These are phyloP conservation scores for Aphanomyces cochlioides DNA, from an alignment of 352 stramenopile genomes.

Conservation along the genomic window DNA sequence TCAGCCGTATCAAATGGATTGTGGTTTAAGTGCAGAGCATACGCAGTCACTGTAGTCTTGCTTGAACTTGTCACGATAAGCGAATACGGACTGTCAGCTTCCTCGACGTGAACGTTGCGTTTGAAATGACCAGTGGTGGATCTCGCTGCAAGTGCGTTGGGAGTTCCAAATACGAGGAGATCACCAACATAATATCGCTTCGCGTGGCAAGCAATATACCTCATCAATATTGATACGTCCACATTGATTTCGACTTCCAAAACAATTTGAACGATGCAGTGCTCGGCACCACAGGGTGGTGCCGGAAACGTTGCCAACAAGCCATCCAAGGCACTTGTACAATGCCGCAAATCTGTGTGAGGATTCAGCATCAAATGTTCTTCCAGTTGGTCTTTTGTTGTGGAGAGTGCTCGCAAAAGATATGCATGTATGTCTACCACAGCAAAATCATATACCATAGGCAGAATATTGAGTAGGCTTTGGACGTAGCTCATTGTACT, in stretches of 20 bases:
- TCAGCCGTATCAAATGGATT: slow-evolving; percentile 13
- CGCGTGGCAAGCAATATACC: slow-evolving; percentile 81
- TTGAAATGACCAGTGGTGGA: slow-evolving; percentile 76
- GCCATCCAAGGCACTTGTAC: neutral
- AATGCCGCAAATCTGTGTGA: neutral
- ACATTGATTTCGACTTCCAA: slow-evolving; percentile 66
- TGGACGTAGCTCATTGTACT: neutral
- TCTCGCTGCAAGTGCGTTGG: slow-evolving; percentile 75
- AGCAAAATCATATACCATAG: slow-evolving; percentile 24
- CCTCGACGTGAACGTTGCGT: slow-evolving; percentile 34
- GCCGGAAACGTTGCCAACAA: slow-evolving; percentile 10
- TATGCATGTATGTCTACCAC: slow-evolving; percentile 18
- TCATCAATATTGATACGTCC: slow-evolving; percentile 70
- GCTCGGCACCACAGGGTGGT: slow-evolving; percentile 35
- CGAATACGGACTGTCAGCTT: slow-evolving; percentile 12
- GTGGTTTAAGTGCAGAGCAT: slow-evolving; percentile 19
- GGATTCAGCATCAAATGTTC: slow-evolving; percentile 3
- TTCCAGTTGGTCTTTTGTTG: slow-evolving; percentile 11
- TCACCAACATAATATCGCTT: slow-evolving; percentile 79
- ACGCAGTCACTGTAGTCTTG: slow-evolving; percentile 9
- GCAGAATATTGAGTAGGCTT: neutral
- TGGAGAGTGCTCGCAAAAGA: slow-evolving; percentile 15
- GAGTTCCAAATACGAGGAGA: slow-evolving; percentile 79
- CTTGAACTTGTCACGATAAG: slow-evolving; percentile 22
- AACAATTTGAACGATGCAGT: slow-evolving; percentile 51